Percentiles rank a stretch among this genome's conserved stretches.
These are phyloP conservation scores for Blastobotrys illinoisensis DNA, from an alignment of 1,139 yeast genomes.

Conservation along the genomic window DNA sequence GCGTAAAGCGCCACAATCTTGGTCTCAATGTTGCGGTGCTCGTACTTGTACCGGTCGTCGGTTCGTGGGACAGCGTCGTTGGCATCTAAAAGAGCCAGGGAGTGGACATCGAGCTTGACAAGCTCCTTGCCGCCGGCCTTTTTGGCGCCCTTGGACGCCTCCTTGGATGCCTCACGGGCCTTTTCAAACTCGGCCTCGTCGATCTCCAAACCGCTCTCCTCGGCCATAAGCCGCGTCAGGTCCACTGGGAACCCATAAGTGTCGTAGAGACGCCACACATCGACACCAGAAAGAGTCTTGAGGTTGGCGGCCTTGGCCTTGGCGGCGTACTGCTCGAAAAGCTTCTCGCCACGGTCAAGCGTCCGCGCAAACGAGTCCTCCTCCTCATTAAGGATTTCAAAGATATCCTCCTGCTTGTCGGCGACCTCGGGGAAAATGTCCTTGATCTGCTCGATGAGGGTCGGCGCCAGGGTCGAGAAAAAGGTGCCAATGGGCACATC, in stretches of 20 bases:
- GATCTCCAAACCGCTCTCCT: conserved; percentile 90
- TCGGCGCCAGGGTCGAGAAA: conserved; percentile 88
- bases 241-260: conserved; percentile 99
- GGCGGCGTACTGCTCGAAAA: conserved; percentile 87
- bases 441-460: conserved; percentile 80
- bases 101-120: conserved; percentile 85
- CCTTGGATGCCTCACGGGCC: conserved; percentile 83
- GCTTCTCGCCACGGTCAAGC: conserved; percentile 94
- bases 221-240: conserved; percentile 96
- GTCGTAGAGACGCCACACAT: conserved; percentile 97
- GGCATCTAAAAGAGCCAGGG: conserved; percentile 49
- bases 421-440: conserved; percentile 89
- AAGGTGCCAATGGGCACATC: conserved; percentile 91
- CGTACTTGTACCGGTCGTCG: conserved; percentile 64
- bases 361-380: conserved; percentile 93
- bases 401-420: conserved; percentile 65
- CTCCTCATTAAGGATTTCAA: conserved; percentile 91
- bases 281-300: conserved; percentile 81
- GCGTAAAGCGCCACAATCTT: conserved; percentile 63
- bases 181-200: conserved; percentile 88
- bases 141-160: conserved; percentile 90
- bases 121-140: conserved; percentile 52
- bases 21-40: conserved; percentile 32
- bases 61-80: conserved; percentile 64
- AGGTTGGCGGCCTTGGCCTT: conserved; percentile 71